Evolutionary conservation across 306 rosid genomes (phyloP).

Genomic region (Quercus robur): DNA sequence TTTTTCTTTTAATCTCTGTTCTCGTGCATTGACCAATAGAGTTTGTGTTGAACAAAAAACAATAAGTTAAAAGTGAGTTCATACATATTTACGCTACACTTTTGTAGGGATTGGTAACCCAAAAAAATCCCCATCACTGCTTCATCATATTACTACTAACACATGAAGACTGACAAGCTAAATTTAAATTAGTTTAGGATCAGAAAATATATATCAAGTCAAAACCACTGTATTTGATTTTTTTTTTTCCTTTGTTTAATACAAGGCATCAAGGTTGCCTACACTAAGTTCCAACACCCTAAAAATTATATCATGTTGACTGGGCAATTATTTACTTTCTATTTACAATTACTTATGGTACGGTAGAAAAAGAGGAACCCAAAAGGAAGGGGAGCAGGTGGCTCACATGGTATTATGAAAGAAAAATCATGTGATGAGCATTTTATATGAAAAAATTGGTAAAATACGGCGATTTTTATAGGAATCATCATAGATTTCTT

Average conservation of each 20-base stretch:
- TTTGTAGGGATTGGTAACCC: background rate
- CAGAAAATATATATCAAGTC: background rate
- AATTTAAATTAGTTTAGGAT: background rate
- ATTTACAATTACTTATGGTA: no score
- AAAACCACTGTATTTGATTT: background rate
- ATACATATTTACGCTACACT: background rate
- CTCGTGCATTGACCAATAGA: no score
- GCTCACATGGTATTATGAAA: background rate
- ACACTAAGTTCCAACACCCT: background rate
- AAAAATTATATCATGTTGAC: background rate
- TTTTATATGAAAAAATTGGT: background rate
- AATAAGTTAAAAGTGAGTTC: background rate
- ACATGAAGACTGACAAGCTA: background rate
- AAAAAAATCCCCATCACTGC: background rate
- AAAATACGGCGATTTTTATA: background rate
- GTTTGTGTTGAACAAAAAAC: no score
- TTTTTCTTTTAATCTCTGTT: background rate
- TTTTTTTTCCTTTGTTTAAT: background rate
- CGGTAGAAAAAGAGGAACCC: background rate
- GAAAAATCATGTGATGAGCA: background rate
- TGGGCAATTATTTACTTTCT: no score
- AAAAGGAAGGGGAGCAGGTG: background rate
- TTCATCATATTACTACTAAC: background rate
- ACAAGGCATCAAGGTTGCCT: background rate
- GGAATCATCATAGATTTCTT: no score